Conservation (phyloP, 2,329 filamentous ascomycete species). For the Curvularia hawaiiensis region DNA sequence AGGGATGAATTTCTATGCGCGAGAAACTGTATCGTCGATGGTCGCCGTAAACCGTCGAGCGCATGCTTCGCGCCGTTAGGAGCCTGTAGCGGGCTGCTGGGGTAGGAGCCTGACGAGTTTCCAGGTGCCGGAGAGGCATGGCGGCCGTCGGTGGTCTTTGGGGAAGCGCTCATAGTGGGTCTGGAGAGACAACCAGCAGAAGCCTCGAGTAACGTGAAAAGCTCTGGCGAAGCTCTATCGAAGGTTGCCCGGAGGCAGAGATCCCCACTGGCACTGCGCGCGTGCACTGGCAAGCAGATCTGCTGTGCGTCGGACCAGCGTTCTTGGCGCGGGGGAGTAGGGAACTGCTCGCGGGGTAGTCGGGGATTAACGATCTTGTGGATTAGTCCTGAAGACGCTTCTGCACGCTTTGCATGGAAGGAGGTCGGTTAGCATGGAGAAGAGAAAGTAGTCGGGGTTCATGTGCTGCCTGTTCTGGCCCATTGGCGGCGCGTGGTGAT, state of each 20-base stretch:
- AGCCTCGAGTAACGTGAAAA: constrained; percentile 26
- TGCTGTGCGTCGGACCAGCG: constrained; percentile 31
- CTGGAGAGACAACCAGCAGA: constrained; percentile 22
- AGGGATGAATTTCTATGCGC: constrained; percentile 38
- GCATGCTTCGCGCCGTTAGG: constrained; percentile 24
- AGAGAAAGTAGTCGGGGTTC: background rate
- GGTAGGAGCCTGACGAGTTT: constrained; percentile 24
- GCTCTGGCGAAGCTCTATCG: constrained; percentile 25
- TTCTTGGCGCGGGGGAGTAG: constrained; percentile 39
- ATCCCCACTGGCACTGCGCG: constrained; percentile 31
- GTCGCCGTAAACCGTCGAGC: constrained; percentile 41
- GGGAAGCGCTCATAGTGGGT: constrained; percentile 43
- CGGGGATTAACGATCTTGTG: constrained; percentile 3
- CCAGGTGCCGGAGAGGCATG: constrained; percentile 35
- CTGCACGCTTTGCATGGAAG: constrained; percentile 1
- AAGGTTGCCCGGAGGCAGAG: constrained; percentile 15
- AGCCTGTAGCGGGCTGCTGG: constrained; percentile 34
- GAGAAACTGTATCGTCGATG: constrained; percentile 46
- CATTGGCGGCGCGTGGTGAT: constrained; percentile 30
- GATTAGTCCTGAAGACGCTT: background rate
- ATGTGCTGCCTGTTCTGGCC: constrained; percentile 21
- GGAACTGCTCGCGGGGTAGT: constrained; percentile 18
- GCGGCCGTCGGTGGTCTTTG: constrained; percentile 35
- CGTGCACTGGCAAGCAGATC: constrained; percentile 32
- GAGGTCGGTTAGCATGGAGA: background rate